phyloP scores from a whole-genome alignment of 495 filamentous ascomycete species.

The Penicillium herquei region DNA sequence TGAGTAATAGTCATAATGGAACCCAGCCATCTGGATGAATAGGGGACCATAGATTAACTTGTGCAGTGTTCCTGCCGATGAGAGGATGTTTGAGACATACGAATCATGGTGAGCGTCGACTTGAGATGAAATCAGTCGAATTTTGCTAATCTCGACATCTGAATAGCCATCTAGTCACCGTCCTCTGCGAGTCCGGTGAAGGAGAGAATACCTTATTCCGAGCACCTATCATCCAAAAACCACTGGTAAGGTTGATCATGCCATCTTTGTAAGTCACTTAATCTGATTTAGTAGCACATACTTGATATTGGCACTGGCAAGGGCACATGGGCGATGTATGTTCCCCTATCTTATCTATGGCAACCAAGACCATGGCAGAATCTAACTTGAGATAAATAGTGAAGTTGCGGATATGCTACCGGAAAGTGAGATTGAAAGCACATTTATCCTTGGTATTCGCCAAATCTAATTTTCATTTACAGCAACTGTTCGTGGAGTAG shows the following conservation, averaged over 20 bases:
- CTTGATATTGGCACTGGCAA: slow-evolving; percentile 28
- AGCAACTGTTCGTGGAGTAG: slow-evolving; percentile 9
- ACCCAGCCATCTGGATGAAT: not conserved
- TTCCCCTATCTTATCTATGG: not conserved
- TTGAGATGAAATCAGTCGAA: not conserved
- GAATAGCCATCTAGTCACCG: slow-evolving; percentile 16
- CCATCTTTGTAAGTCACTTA: not conserved
- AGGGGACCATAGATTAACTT: not conserved
- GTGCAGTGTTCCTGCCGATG: slow-evolving; percentile 19
- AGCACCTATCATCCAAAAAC: slow-evolving; percentile 3
- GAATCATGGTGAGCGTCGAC: slow-evolving; percentile 15
- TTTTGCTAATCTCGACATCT: not conserved
- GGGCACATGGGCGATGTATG: slow-evolving; percentile 31
- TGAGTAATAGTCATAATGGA: not conserved
- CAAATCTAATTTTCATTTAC: not conserved
- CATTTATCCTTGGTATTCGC: not conserved
- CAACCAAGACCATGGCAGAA: no score
- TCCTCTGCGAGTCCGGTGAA: slow-evolving; percentile 4
- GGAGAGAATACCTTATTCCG: slow-evolving; percentile 10
- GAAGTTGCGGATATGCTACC: slow-evolving; percentile 27
- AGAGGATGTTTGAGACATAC: slow-evolving; percentile 24
- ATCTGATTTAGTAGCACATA: slow-evolving; percentile 9
- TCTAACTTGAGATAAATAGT: slow-evolving; percentile 3
- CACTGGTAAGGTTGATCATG: not conserved
- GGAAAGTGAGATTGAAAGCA: slow-evolving; percentile 2